Evolutionary conservation across 345 rosid genomes (phyloP), one percentile per base, ranked within the genome.

Genomic region (Salix udensis): DNA sequence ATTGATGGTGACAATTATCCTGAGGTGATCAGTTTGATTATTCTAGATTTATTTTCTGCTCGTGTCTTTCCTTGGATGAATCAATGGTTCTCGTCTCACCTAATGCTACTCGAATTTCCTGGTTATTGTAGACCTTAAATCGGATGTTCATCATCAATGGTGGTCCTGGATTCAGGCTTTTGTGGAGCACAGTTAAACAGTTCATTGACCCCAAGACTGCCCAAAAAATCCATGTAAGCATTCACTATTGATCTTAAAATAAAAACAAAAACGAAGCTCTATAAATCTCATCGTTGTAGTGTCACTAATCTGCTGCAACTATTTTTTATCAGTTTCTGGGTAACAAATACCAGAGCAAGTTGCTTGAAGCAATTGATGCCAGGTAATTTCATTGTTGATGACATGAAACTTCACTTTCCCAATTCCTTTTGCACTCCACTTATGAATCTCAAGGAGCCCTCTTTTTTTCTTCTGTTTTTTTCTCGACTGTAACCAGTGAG

Each of bases 91-190:
- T 23, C 42, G 42, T 4, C 76, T 58, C 19, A 0, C 28, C 40
- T 36, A 71, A 70, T 73, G 76, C 83, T 77, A 24, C 79, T n/a
- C 37, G 68, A 79, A 52, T 76, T 48, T 74, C 66, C 65, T 77
- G 50, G 11, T 70, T 55, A 48, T 74, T 77, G 76, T 65, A 96
- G 99, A 93, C 98, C 34, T 73, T 96, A 70, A 89, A 92, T 83
- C 89, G 97, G 39, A 93, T 96, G 99, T 93, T 90, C 85, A 96
- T 96, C 86, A 92, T 93, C 73, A 93, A 96, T 86, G 98, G 96
- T 4, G 99, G 98, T 58, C 44, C 96, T 39, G 97, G 96, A 85
- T 96, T 96, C 83, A 84, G 97, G 84, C 89, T 96, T 76, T 83
- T 96, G 46, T 96, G 98, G 99, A 91, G 82, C 75, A 86, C 97